Evolutionary conservation across 1,139 yeast species (phyloP), one percentile per base, ranked within the genome.

Genomic region (Fermentozyma sake): DNA sequence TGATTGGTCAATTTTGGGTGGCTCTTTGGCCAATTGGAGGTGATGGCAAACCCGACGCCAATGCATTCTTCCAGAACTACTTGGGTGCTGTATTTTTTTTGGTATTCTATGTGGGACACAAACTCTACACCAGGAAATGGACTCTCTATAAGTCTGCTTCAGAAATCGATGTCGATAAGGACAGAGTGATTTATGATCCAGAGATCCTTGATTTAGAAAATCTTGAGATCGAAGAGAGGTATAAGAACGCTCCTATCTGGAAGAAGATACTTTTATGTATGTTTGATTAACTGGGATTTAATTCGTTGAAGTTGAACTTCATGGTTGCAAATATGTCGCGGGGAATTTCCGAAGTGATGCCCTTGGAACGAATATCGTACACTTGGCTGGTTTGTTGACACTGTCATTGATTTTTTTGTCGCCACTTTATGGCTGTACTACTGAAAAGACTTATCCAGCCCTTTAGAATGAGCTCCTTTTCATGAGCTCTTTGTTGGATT

Each of bases 1-100:
- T 42, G 33, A 31, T 42, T 13, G 53, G 50, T 14, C 44, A 40
- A 26, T 48, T 49, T 37, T 48, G 53, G 55, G 50, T 48, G 16
- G 55, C 53, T n/a, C 38, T 48, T 20, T 49, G 39, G 37, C 55
- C 55, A 3, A 33, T 44, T 18, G 52, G 49, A 1, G 50, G 49
- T 2, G 35, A 38, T 18, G 40, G 44, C 7, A 28, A 35, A 12
- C 41, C 52, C n/a, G 37, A 39, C 27, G 52, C 45, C 16, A 36
- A 40, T 30, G 37, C 43, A 21, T 49, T 48, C 36, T 49, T 49
- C 36, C 50, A 49, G 26, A 45, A 46, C 41, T 49, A 49, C 39
- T 41, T 46, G 30, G 48, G 52, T 18, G 37, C 41, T 12, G 50
- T 50, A 4, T 41, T 46, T 33, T 36, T 47, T 20, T 41, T 49